Conservation (phyloP, 129 eudicot species). For the Artemisia tridentata region DNA sequence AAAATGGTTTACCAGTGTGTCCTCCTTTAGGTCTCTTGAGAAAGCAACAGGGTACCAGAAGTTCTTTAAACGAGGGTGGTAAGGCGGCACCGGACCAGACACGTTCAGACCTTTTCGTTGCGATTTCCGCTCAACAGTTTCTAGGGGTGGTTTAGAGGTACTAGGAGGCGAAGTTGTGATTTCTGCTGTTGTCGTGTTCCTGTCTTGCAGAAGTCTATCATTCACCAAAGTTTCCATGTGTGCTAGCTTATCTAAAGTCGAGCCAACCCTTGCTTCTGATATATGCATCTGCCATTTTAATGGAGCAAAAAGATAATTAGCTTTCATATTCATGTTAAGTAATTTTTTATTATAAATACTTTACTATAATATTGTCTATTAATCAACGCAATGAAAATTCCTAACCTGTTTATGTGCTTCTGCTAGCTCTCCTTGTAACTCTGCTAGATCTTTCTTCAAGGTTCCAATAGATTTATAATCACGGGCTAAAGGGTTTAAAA, state of each 20-base stretch:
- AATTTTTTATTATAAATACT: background rate
- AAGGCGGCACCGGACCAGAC: conserved; percentile 88
- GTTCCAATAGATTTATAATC: conserved; percentile 87
- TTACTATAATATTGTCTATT: background rate
- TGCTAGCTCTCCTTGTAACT: conserved; percentile 74
- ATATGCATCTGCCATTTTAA: conserved; percentile 67
- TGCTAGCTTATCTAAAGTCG: conserved; percentile 89
- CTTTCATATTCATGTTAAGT: background rate
- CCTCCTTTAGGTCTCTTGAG: conserved; percentile 79
- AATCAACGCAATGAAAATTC: background rate
- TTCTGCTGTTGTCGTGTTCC: conserved; percentile 39
- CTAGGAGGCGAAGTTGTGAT: conserved; percentile 38
- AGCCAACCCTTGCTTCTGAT: conserved; percentile 79
- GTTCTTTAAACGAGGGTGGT: conserved; percentile 62
- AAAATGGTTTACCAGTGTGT: conserved; percentile 37
- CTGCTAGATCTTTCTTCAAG: conserved; percentile 77
- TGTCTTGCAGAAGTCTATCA: conserved; percentile 71
- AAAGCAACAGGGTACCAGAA: conserved; percentile 99
- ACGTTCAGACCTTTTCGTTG: conserved; percentile 65
- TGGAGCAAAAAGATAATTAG: background rate
- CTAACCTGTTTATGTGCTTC: conserved; percentile 83
- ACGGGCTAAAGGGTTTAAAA: conserved; percentile 84
- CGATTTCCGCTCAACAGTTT: conserved; percentile 41
- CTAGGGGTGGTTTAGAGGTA: conserved; percentile 46
- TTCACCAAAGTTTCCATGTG: conserved; percentile 79